These are phyloP conservation scores for Sporothrix euskadiensis DNA, from an alignment of 2,329 filamentous ascomycete genomes.

Conservation along the genomic window DNA sequence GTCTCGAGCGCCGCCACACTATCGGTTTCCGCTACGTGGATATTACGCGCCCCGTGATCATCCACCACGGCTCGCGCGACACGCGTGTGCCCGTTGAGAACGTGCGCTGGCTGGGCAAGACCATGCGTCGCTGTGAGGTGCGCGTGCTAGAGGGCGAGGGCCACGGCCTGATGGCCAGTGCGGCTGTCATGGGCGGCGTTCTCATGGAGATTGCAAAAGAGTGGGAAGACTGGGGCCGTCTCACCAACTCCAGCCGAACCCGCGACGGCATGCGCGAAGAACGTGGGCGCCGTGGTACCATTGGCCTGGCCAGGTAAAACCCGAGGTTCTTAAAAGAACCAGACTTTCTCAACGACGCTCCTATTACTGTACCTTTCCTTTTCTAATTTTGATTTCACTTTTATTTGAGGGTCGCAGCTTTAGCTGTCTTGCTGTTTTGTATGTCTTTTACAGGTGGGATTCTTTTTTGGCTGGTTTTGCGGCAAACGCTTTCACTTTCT, in stretches of 20 bases:
- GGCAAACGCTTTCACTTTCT: background rate
- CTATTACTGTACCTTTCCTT: background rate
- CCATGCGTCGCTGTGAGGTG: conserved; percentile 54
- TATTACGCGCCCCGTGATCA: conserved; percentile 85
- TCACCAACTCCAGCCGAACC: conserved; percentile 45
- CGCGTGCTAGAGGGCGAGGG: conserved; percentile 75
- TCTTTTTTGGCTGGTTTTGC: background rate
- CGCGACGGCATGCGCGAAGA: conserved; percentile 33
- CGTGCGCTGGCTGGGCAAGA: conserved; percentile 89
- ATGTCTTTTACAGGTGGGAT: background rate
- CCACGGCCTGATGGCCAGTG: conserved; percentile 94
- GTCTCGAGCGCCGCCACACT: conserved; percentile 82
- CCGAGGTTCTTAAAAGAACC: background rate
- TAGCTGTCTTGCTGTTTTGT: background rate
- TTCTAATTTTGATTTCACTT: conserved; percentile 8
- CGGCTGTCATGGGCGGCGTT: conserved; percentile 89
- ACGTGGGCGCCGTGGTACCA: conserved; percentile 36
- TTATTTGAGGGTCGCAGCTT: background rate
- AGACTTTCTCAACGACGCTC: background rate
- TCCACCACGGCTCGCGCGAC: conserved; percentile 90
- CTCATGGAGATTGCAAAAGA: conserved; percentile 91
- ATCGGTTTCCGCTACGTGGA: conserved; percentile 98
- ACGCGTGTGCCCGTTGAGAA: conserved; percentile 93
- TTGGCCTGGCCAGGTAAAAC: conserved; percentile 35
- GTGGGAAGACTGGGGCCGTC: conserved; percentile 83